Percentiles rank a stretch among this genome's conserved stretches.
Evolutionary conservation across 768 basidiomycete genomes (phyloP).

Genomic region (Phanerochaete carnosa): DNA sequence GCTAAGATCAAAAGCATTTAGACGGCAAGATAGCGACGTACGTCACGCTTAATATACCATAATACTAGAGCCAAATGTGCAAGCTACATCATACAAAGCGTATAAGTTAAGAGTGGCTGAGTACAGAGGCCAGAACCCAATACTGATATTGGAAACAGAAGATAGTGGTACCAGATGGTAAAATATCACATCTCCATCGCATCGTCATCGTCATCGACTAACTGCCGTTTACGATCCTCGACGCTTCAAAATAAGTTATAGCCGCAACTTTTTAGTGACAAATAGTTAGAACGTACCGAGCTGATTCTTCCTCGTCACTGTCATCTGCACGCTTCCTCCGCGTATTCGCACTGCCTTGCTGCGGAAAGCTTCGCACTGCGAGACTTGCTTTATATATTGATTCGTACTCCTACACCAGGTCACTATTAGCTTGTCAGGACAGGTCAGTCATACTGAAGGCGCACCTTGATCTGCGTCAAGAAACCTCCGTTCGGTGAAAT

Average conservation of each 20-base stretch:
- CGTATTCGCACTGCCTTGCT: conserved; percentile 43
- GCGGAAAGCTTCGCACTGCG: conserved; percentile 62
- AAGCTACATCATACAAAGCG: neutral
- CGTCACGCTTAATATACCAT: neutral
- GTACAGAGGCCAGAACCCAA: neutral
- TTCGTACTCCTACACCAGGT: conserved; percentile 74
- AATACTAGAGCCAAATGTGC: neutral
- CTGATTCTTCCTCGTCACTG: conserved; percentile 65
- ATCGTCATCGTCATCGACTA: conserved; percentile 33
- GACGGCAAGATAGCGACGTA: conserved; percentile 4
- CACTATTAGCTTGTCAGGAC: neutral
- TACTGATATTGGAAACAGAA: neutral
- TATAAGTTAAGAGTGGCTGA: neutral
- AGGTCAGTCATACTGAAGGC: conserved; percentile 8
- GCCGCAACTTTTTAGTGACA: neutral
- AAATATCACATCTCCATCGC: conserved; percentile 24
- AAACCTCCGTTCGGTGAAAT: conserved; percentile 93
- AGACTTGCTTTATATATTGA: conserved; percentile 82
- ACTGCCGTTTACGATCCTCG: conserved; percentile 42
- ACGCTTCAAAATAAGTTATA: conserved; percentile 21
- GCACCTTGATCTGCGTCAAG: conserved; percentile 86
- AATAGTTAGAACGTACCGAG: conserved; percentile 24
- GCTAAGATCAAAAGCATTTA: conserved; percentile 78
- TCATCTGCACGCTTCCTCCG: conserved; percentile 67
- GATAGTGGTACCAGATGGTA: neutral